phyloP scores from a whole-genome alignment of 495 filamentous ascomycete genomes.

The Venustampulla echinocandica region DNA sequence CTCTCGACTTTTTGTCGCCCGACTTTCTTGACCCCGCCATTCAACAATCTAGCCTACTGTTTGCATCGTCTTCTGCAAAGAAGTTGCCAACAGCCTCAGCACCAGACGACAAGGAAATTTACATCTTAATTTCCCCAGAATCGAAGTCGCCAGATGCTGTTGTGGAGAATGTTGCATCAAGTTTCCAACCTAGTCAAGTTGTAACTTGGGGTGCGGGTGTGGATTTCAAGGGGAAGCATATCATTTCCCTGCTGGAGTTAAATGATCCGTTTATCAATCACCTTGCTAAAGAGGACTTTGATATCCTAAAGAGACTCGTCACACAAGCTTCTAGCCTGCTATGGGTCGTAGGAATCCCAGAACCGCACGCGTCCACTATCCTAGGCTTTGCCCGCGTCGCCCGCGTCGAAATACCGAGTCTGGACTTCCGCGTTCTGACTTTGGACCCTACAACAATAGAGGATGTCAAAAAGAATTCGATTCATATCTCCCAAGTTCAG shows the following conservation, averaged over 20 bases:
- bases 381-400: slow-evolving; percentile 27
- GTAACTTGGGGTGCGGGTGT: too few relatives aligned
- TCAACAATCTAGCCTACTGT: too few relatives aligned
- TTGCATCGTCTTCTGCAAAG: too few relatives aligned
- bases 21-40: too few relatives aligned
- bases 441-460: not conserved
- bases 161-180: too few relatives aligned
- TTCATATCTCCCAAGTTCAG: not conserved
- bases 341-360: slow-evolving; percentile 10
- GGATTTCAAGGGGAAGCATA: too few relatives aligned
- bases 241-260: slow-evolving; percentile 5
- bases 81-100: too few relatives aligned
- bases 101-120: too few relatives aligned
- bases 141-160: too few relatives aligned
- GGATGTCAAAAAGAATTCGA: not conserved
- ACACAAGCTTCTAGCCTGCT: not conserved
- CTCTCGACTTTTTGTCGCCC: too few relatives aligned
- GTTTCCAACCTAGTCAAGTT: too few relatives aligned
- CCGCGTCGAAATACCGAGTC: slow-evolving; percentile 29
- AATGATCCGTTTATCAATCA: not conserved
- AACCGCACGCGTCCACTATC: slow-evolving; percentile 20
- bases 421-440: slow-evolving; percentile 25
- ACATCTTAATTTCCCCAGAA: too few relatives aligned
- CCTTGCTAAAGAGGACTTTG: slow-evolving; percentile 4
- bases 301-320: slow-evolving; percentile 1